These are phyloP conservation scores for Cyclostephanos invisitatus DNA, from an alignment of 108 stramenopile species.

Conservation along the genomic window DNA sequence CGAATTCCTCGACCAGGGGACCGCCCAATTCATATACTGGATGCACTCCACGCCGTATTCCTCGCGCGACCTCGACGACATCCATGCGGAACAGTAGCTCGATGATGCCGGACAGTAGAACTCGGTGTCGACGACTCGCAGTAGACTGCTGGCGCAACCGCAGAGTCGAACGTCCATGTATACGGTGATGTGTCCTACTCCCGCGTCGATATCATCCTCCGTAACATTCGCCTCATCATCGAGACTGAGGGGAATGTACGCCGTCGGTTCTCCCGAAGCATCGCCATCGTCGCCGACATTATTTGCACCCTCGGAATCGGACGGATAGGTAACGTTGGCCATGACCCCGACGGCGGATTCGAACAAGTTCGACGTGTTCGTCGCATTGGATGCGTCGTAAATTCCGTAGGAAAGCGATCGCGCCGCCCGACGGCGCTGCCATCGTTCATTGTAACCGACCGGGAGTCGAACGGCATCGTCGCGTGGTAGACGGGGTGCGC, in stretches of 20 bases:
- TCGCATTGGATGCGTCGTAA: not conserved
- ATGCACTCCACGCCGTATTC: slow-evolving; percentile 18
- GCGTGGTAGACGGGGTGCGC: not conserved
- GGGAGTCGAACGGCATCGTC: not conserved
- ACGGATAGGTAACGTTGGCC: not conserved
- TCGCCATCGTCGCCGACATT: not conserved
- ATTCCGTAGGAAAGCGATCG: not conserved
- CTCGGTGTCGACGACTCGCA: slow-evolving; percentile 3
- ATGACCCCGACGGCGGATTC: not conserved
- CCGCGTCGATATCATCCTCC: too few species aligned
- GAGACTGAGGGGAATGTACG: too few species aligned
- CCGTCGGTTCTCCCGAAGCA: not conserved
- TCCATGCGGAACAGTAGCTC: slow-evolving; percentile 20
- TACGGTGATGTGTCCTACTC: too few species aligned
- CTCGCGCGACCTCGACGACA: not conserved
- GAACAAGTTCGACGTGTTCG: not conserved
- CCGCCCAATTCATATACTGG: slow-evolving; percentile 11
- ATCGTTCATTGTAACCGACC: not conserved
- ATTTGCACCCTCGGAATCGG: too few species aligned
- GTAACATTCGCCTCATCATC: too few species aligned
- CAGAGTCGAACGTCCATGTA: not conserved
- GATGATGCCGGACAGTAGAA: slow-evolving; percentile 24
- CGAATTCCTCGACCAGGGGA: slow-evolving; percentile 14
- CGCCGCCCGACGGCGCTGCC: not conserved
- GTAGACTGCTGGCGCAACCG: not conserved